These are phyloP conservation scores for Mycena polygramma DNA, from an alignment of 768 basidiomycete species.

Conservation along the genomic window DNA sequence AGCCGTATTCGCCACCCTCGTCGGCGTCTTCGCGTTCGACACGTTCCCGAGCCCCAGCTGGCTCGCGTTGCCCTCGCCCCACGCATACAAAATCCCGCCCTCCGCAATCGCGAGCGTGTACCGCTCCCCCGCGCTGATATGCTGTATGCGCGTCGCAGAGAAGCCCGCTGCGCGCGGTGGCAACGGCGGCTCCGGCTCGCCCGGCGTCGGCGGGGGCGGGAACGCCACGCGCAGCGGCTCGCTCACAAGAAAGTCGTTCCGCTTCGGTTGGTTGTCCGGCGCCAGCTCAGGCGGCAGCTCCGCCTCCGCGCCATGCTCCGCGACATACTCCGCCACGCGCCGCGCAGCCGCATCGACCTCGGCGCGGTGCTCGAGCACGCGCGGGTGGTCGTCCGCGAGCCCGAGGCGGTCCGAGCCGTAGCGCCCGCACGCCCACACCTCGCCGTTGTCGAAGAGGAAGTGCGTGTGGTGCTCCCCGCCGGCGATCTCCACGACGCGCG, in stretches of 20 bases:
- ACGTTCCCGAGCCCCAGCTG: constrained; percentile 36
- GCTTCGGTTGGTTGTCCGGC: constrained; percentile 1
- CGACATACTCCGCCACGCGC: too few relatives aligned
- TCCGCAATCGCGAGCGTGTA: constrained; percentile 34
- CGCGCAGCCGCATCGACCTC: background rate
- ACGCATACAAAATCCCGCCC: constrained; percentile 28
- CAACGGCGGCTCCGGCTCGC: constrained; percentile 18
- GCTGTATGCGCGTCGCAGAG: constrained; percentile 28
- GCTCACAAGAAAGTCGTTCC: constrained; percentile 26
- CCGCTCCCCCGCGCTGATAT: constrained; percentile 30
- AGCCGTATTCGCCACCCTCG: constrained; percentile 29
- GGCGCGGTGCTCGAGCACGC: constrained; percentile 9
- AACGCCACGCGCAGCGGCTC: constrained; percentile 35
- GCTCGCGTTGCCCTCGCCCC: constrained; percentile 36
- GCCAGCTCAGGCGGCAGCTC: background rate
- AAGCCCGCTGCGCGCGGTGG: constrained; percentile 9
- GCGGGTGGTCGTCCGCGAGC: constrained; percentile 32
- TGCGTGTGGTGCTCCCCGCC: constrained; percentile 39
- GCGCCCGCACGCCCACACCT: constrained; percentile 35
- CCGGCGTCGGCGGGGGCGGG: constrained; percentile 29
- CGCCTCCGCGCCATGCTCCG: background rate
- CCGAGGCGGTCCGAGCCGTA: constrained; percentile 33
- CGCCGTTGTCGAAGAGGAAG: constrained; percentile 35
- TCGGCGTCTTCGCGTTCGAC: constrained; percentile 32
- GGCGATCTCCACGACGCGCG: constrained; percentile 32